phyloP scores from a whole-genome alignment of 805 yeast genomes.

The Candida odintsovae region DNA sequence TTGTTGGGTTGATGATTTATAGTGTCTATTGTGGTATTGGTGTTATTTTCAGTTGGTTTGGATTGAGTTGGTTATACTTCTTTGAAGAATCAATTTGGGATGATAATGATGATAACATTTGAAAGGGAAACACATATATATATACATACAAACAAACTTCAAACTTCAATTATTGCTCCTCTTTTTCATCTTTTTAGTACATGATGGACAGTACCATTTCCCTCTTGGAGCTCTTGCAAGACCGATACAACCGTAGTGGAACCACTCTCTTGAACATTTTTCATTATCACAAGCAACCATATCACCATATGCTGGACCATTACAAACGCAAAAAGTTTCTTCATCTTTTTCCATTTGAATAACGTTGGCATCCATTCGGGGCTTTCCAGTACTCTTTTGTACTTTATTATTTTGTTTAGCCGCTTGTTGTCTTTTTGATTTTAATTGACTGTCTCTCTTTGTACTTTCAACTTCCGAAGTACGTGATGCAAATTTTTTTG shows the following conservation, averaged over 20 bases:
- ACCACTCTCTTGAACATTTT: conserved; percentile 72
- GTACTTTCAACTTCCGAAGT: background rate
- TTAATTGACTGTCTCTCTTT: background rate
- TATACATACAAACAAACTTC: background rate
- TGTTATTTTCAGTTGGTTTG: conserved; percentile 79
- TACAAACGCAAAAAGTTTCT: conserved; percentile 41
- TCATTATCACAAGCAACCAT: conserved; percentile 91
- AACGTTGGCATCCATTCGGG: background rate
- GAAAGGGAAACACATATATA: too few species aligned
- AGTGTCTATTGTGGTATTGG: conserved; percentile 88
- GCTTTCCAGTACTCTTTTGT: background rate
- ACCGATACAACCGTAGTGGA: conserved; percentile 74
- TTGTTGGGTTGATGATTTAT: conserved; percentile 71
- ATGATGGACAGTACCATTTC: conserved; percentile 68
- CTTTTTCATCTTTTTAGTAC: conserved; percentile 11
- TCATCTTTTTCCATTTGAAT: conserved; percentile 13
- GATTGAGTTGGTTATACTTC: conserved; percentile 83
- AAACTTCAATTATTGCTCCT: conserved; percentile 3
- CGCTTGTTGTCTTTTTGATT: background rate
- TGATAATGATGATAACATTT: conserved; percentile 5
- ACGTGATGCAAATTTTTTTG: background rate
- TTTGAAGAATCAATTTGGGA: conserved; percentile 72
- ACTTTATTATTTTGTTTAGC: background rate
- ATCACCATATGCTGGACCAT: conserved; percentile 49
- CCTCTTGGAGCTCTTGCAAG: conserved; percentile 54